Conservation (phyloP, 495 filamentous ascomycete species). For the Halenospora varia region DNA sequence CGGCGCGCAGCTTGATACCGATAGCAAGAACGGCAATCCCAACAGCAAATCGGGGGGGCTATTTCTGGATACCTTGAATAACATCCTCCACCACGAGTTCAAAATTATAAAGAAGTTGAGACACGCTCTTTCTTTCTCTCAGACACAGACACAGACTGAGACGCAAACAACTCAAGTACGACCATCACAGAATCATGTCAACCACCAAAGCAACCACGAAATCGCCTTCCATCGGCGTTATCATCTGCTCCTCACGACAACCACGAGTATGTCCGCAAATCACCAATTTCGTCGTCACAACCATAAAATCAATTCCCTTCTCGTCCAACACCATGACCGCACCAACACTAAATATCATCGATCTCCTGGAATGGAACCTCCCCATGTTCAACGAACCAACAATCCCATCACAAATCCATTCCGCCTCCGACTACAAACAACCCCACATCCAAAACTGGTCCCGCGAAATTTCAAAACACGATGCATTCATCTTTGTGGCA, state of each 20-base stretch:
- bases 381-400: constrained; percentile 53
- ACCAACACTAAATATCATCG: constrained; percentile 35
- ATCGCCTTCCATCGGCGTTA: constrained; percentile 35
- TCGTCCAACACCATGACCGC: constrained; percentile 6
- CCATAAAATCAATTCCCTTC: constrained; percentile 16
- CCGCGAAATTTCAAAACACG: constrained; percentile 38
- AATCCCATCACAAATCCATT: constrained; percentile 43
- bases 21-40: too few species aligned
- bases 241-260: constrained; percentile 34
- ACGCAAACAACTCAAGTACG: too few species aligned
- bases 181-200: neutral
- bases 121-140: too few species aligned
- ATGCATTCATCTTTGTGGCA: constrained; percentile 55
- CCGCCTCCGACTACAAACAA: constrained; percentile 38
- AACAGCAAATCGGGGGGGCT: neutral
- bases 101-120: too few species aligned
- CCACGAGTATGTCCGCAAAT: constrained; percentile 33
- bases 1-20: constrained; percentile 7
- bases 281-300: constrained; percentile 30
- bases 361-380: constrained; percentile 47
- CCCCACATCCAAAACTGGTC: constrained; percentile 48
- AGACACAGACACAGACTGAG: too few species aligned
- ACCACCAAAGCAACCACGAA: neutral
- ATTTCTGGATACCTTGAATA: too few species aligned
- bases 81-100: neutral